phyloP scores from a whole-genome alignment of 2,329 filamentous ascomycete species.

The Beauveria sp. region DNA sequence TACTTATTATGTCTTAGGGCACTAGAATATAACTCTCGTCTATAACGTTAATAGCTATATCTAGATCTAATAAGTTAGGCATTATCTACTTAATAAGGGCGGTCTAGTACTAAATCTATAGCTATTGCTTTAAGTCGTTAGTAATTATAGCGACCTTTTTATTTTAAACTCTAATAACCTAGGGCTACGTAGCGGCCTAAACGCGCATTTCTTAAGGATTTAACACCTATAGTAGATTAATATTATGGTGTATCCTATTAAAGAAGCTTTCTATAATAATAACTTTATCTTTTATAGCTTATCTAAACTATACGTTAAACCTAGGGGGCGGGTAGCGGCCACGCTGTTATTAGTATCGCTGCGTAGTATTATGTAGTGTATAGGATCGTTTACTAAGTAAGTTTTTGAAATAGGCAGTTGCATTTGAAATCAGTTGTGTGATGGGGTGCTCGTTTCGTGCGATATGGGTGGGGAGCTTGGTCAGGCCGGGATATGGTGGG shows the following conservation, averaged over 20 bases:
- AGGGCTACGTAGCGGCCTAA: slow-evolving; percentile 25
- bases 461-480: too few relatives aligned
- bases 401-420: slow-evolving; percentile 28
- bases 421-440: slow-evolving; percentile 31
- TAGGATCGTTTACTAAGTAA: slow-evolving; percentile 29
- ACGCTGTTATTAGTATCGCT: slow-evolving; percentile 40
- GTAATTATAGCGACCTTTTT: background rate
- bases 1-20: slow-evolving; percentile 43
- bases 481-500: too few relatives aligned
- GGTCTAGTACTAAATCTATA: slow-evolving; percentile 2
- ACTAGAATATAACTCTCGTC: slow-evolving; percentile 46
- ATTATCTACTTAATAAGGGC: slow-evolving; percentile 17
- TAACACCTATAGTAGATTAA: slow-evolving; percentile 45
- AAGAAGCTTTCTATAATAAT: slow-evolving; percentile 49
- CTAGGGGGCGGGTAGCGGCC: slow-evolving; percentile 48
- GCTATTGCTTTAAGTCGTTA: background rate
- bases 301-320: slow-evolving; percentile 45
- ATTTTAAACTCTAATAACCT: slow-evolving; percentile 12
- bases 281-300: slow-evolving; percentile 38
- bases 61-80: slow-evolving; percentile 41
- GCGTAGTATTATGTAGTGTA: slow-evolving; percentile 39
- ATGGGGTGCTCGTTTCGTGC: slow-evolving; percentile 29
- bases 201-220: slow-evolving; percentile 26
- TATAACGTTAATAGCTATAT: slow-evolving; percentile 45
- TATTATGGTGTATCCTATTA: slow-evolving; percentile 47